These are phyloP conservation scores for Anisodus tanguticus DNA, from an alignment of 257 asterid species.

Conservation along the genomic window DNA sequence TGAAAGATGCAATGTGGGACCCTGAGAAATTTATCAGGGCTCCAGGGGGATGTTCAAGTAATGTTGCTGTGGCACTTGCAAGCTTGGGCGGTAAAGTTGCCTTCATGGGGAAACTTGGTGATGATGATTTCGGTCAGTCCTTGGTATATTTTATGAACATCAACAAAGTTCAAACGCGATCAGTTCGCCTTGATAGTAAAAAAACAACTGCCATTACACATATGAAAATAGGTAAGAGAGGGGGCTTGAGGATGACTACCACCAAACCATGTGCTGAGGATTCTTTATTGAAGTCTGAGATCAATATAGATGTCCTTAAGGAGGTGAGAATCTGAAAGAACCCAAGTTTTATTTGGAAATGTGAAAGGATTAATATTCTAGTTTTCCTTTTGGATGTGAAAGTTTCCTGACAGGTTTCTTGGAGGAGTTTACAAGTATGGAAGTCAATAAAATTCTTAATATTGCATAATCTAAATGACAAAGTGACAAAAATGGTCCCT, in stretches of 20 bases:
- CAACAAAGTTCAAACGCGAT: conserved; percentile 82
- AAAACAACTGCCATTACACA: conserved; percentile 63
- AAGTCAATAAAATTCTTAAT: too few species aligned
- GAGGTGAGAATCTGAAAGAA: conserved; percentile 59
- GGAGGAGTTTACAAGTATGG: too few species aligned
- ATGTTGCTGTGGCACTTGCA: conserved; percentile 89
- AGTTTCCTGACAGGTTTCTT: neutral
- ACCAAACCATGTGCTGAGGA: conserved; percentile 82
- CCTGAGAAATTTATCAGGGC: conserved; percentile 91
- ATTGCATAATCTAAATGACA: too few species aligned
- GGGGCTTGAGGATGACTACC: conserved; percentile 67
- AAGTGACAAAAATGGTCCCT: too few species aligned
- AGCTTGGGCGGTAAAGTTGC: conserved; percentile 94
- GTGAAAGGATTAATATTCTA: neutral
- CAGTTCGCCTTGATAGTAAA: conserved; percentile 64
- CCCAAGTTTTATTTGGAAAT: conserved; percentile 4
- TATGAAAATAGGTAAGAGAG: conserved; percentile 77
- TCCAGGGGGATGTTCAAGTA: conserved; percentile 84
- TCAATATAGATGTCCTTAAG: conserved; percentile 83
- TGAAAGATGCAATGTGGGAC: conserved; percentile 66
- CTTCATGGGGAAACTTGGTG: conserved; percentile 96
- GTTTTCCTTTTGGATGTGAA: neutral
- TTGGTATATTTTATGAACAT: conserved; percentile 63
- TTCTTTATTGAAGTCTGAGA: conserved; percentile 74
- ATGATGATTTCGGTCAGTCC: conserved; percentile 78